phyloP scores from a whole-genome alignment of 2,329 filamentous ascomycete genomes.

The Zymoseptoria crescenta region DNA sequence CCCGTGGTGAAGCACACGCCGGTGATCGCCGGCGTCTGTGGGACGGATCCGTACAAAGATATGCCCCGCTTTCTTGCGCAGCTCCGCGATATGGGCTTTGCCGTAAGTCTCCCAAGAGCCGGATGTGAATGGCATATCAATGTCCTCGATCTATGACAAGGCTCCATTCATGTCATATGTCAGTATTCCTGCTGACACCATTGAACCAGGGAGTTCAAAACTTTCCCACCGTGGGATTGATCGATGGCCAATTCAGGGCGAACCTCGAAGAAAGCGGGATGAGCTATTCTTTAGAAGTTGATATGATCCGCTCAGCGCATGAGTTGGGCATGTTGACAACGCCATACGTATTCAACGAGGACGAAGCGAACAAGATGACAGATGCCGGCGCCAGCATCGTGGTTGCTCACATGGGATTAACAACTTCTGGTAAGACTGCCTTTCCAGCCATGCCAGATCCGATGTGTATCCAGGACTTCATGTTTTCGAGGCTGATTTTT shows the following conservation, averaged over 20 bases:
- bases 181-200: not conserved
- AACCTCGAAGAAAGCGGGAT: conserved; percentile 67
- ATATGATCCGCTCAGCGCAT: conserved; percentile 53
- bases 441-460: too few relatives aligned
- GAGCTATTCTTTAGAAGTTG: conserved; percentile 59
- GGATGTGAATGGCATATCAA: too few relatives aligned
- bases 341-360: conserved; percentile 60
- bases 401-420: conserved; percentile 62
- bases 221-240: conserved; percentile 64
- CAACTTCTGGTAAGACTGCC: conserved; percentile 47
- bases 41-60: conserved; percentile 59
- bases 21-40: conserved; percentile 64
- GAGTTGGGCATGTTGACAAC: conserved; percentile 57
- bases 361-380: conserved; percentile 56
- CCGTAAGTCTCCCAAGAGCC: too few relatives aligned
- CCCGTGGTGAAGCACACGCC: conserved; percentile 56
- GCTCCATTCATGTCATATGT: too few relatives aligned
- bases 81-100: conserved; percentile 56
- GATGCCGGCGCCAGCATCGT: conserved; percentile 58
- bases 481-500: not conserved
- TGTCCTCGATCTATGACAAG: too few relatives aligned
- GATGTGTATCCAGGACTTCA: too few relatives aligned
- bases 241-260: conserved; percentile 59
- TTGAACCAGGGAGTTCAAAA: conserved; percentile 48
- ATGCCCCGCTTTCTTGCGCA: conserved; percentile 54